phyloP scores from a whole-genome alignment of 176 grass and related monocot species.

The Musa troglodytarum region DNA sequence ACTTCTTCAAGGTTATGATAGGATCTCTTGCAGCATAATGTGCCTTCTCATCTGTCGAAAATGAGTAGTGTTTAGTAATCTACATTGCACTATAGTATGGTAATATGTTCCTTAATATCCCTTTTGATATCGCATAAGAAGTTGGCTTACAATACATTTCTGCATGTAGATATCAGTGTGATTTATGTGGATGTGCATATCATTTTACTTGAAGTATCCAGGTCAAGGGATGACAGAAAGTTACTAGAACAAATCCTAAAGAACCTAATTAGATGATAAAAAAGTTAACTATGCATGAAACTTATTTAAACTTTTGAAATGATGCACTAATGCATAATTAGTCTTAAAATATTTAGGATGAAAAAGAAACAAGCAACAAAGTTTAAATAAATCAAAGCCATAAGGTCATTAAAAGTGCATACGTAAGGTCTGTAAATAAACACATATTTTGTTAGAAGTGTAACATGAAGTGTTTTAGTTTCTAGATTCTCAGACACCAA shows the following conservation, averaged over 20 bases:
- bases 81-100: not conserved
- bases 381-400: too few relatives aligned
- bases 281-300: not conserved
- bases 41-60: conserved; percentile 71
- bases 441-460: too few relatives aligned
- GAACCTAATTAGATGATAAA: not conserved
- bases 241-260: not conserved
- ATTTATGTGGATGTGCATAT: too few relatives aligned
- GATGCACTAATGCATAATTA: too few relatives aligned
- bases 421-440: too few relatives aligned
- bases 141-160: not conserved
- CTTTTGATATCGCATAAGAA: not conserved
- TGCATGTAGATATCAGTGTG: not conserved
- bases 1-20: conserved; percentile 62
- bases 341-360: too few relatives aligned
- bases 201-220: not conserved
- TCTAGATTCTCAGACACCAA: too few relatives aligned
- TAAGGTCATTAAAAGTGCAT: too few relatives aligned
- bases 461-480: too few relatives aligned
- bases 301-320: too few relatives aligned
- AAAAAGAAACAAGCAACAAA: too few relatives aligned
- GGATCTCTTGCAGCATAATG: conserved; percentile 69
- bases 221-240: not conserved
- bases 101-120: not conserved
- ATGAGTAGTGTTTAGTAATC: not conserved